Evolutionary conservation across 345 rosid species (phyloP).

Genomic region (Clausena lansium): DNA sequence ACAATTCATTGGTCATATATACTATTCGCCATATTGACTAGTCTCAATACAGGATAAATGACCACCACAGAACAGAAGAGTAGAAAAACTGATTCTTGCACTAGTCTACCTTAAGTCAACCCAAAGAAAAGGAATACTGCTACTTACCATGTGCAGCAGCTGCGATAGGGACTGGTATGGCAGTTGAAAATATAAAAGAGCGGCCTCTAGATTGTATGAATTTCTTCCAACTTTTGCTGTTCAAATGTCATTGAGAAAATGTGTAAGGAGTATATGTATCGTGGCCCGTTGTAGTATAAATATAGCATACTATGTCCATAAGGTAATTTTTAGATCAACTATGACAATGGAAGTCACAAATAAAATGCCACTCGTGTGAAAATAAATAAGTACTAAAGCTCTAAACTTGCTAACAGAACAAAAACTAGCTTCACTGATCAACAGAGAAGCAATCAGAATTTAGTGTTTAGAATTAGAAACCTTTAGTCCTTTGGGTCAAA

Average conservation of each 20-base stretch:
- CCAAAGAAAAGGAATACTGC: constrained; percentile 1
- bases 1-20: background rate
- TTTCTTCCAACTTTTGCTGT: constrained; percentile 89
- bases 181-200: constrained; percentile 87
- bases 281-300: background rate
- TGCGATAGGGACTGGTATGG: constrained; percentile 72
- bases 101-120: background rate
- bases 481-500: background rate
- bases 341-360: background rate
- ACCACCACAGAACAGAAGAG: background rate
- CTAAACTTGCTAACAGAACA: background rate
- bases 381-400: background rate
- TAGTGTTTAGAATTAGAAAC: background rate
- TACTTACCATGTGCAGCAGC: constrained; percentile 81
- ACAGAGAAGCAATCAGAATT: background rate
- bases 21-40: background rate
- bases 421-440: background rate
- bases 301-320: background rate
- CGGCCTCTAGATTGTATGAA: constrained; percentile 89
- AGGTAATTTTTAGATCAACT: background rate
- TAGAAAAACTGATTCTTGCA: background rate
- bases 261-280: background rate
- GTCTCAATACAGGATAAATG: too few relatives aligned
- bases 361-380: background rate
- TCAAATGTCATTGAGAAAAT: constrained; percentile 13